Base-by-base conservation (phyloP, 345 rosid genomes). In the Anacardium occidentale region DNA sequence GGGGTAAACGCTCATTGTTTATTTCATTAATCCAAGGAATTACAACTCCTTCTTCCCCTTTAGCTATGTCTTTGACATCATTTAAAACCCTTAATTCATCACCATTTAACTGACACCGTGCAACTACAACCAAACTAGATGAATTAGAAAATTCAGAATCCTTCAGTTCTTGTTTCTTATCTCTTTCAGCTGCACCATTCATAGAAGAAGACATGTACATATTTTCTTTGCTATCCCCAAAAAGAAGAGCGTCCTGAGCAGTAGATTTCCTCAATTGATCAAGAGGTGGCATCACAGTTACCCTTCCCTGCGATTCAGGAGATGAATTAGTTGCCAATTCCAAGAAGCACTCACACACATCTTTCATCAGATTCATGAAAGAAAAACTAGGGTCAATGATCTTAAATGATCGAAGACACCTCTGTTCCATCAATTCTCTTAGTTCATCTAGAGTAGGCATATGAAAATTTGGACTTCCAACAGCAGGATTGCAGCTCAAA, bases 11-110 rank as follows among this genome's bases (percentile, higher is more conserved):
- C 65, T 85, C 87, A 45, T 74, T 78, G 58, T 75, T 89, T 37
- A 89, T 69, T 63, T 92, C 96, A 75, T 91, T 95, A 51, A 81
- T 76, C 98, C 98, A 93, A 9, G 94, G 78, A 66, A 95, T 87
- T 79, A 81, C 78, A 63, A 84, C 78, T 22, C 58, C 63, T 82
- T 95, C 99, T 76, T 90, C 89, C 62, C 94, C 97, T 73, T 82
- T 85, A 42, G 90, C 73, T 68, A 95, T 80, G 85, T 95, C 97
- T 52, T 69, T 71, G 2, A 74, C 22, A 68, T 83, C 58, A 75
- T 79, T 66, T 70, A 91, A 69, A 54, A 82, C 79, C 80, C 91
- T 86, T 52, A 84, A 72, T 48, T 88, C 86, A 64, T 75, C 83
- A 58, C 83, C 66, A 81, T 85, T 81, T 8, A 82, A 70, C 22